A percentile compares a stretch with the other conserved stretches of the same genome.
Conservation (phyloP, 805 yeast species). For the Teunomyces cretensis region DNA sequence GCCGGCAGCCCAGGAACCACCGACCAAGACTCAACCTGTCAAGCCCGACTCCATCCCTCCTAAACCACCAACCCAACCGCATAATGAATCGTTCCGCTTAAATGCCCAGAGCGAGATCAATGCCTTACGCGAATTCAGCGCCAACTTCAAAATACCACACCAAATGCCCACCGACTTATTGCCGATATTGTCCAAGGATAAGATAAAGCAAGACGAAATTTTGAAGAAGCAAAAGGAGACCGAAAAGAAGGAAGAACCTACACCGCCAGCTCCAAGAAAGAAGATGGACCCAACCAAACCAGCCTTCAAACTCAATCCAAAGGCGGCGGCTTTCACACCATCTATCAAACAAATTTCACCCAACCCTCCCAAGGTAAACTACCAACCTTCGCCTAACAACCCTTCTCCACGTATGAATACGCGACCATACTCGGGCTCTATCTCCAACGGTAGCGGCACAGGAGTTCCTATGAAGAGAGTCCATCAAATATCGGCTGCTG, state of each 20-base stretch:
- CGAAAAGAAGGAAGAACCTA: conserved; percentile 8
- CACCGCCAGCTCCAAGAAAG: conserved; percentile 28
- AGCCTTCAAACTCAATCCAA: conserved; percentile 68
- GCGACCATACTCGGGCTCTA: conserved; percentile 29
- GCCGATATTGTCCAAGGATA: conserved; percentile 70
- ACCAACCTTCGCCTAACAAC: conserved; percentile 24
- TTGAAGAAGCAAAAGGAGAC: conserved; percentile 34
- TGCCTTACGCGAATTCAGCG: conserved; percentile 74
- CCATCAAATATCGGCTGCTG: conserved; percentile 40
- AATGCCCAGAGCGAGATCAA: conserved; percentile 64
- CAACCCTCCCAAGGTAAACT: conserved; percentile 24
- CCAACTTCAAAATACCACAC: conserved; percentile 73
- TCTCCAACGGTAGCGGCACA: conserved; percentile 14
- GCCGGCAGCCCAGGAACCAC: neutral
- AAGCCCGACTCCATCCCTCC: conserved; percentile 35
- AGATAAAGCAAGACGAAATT: conserved; percentile 62
- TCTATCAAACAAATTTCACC: conserved; percentile 28
- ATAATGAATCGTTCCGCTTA: conserved; percentile 41
- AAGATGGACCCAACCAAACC: conserved; percentile 59
- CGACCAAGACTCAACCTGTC: neutral
- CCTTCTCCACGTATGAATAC: conserved; percentile 36
- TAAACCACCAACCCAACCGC: conserved; percentile 22
- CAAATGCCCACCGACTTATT: conserved; percentile 58
- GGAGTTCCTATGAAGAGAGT: conserved; percentile 12
- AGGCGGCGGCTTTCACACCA: conserved; percentile 67